Percentiles rank a stretch among this genome's conserved stretches.
phyloP scores from a whole-genome alignment of 2,329 filamentous ascomycete genomes.

The Leptographium wingfieldii region DNA sequence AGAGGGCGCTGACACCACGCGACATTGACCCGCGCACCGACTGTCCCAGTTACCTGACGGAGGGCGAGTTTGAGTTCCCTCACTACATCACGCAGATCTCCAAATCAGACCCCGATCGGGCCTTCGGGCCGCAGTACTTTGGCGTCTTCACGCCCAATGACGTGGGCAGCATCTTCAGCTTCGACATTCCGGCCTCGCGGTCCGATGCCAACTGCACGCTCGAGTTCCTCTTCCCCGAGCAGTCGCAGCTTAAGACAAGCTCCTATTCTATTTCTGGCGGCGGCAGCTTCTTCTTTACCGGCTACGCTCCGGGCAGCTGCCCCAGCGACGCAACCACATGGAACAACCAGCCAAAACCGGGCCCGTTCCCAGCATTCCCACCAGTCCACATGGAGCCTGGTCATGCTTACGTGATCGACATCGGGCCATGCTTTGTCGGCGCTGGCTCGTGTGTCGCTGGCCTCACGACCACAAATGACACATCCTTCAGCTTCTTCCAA shows the following conservation, averaged over 20 bases:
- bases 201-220: conserved; percentile 31
- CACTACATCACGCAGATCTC: conserved; percentile 22
- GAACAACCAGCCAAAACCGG: conserved; percentile 17
- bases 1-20: not conserved
- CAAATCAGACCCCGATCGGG: conserved; percentile 19
- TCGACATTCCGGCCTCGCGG: conserved; percentile 27
- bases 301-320: conserved; percentile 16
- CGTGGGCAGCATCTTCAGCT: conserved; percentile 28
- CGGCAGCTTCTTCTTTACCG: conserved; percentile 22
- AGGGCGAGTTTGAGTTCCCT: conserved; percentile 18
- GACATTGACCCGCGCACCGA: not conserved
- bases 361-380: conserved; percentile 13
- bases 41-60: not conserved
- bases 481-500: conserved; percentile 19
- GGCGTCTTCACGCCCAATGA: conserved; percentile 24
- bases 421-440: conserved; percentile 21
- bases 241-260: conserved; percentile 21
- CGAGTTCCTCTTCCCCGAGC: conserved; percentile 30
- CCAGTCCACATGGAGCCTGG: conserved; percentile 18
- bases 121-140: conserved; percentile 25
- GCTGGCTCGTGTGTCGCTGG: conserved; percentile 12
- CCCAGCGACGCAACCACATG: conserved; percentile 18
- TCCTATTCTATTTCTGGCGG: conserved; percentile 21
- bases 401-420: conserved; percentile 19
- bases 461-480: conserved; percentile 14